Evolutionary conservation across 495 filamentous ascomycete species (phyloP), one percentile per base, ranked within the genome.

Genomic region (Aspergillus campestris): DNA sequence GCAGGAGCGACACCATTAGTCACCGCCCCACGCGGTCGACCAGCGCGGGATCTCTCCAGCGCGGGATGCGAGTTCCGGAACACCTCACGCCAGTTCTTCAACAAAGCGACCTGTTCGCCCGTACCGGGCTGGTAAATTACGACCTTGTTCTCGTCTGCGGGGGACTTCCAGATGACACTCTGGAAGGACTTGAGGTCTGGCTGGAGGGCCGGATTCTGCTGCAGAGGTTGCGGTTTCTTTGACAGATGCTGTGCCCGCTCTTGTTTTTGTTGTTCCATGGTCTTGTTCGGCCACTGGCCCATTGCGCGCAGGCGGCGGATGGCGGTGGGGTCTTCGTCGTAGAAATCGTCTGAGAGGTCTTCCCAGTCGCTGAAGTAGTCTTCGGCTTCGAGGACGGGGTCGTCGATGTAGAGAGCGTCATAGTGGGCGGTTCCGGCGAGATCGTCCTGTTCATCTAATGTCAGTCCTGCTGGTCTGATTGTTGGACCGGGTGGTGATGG

Each of bases 51-150:
- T 10, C 58, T 56, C 9, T 59, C 58, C 45, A 63, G 55, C 28
- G 59, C 49, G 3, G 66, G 68, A 44, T 69, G 60, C 2, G 59
- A 52, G 12, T 53, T 53, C 40, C 66, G 65, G 58, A 76, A 74
- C 6, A 71, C 51, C 43, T 77, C 73, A n/a, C 71, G 59, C 74
- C 74, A 77, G 51, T 76, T 66, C 44, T 69, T 64, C 34, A 77
- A 54, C 32, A 77, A 42, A 2, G 73, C 60, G 5, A 77, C 71
- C 49, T 65, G 62, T 12, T 70, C 66, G 9, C 60, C 59, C 6
- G 59, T 55, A 13, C 66, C 66, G 0, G 64, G 69, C 13, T 65
- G 63, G 37, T 72, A 59, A 7, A 71, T 44, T 1, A 63, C 45
- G 1, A 58, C 31, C n/a, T 63, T 47, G 8, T 61, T 50, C 31